A percentile compares a stretch with the other conserved stretches of the same genome.
phyloP scores from a whole-genome alignment of 176 grass and related monocot species.

The Carex myosuroides region DNA sequence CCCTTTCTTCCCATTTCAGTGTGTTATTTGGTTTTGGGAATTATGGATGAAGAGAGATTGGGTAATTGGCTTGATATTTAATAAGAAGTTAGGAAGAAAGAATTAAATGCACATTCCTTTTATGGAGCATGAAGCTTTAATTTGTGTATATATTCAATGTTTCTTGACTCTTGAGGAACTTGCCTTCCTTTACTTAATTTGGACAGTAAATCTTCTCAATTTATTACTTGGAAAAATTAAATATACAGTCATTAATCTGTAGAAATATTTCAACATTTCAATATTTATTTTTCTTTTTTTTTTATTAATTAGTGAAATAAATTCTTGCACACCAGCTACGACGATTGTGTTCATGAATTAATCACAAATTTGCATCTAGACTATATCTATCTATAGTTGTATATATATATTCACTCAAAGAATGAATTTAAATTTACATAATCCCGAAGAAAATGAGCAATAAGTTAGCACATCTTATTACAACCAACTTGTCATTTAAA shows the following conservation, averaged over 20 bases:
- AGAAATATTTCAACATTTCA: background rate
- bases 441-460: background rate
- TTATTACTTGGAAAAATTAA: background rate
- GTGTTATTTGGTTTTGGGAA: background rate
- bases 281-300: background rate
- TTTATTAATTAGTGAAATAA: background rate
- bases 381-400: background rate
- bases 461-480: background rate
- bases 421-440: background rate
- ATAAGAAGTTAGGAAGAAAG: background rate
- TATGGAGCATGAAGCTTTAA: background rate
- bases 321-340: background rate
- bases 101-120: background rate
- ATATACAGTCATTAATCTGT: background rate
- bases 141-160: background rate
- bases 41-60: background rate
- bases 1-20: constrained; percentile 15
- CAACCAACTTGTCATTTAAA: background rate
- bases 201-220: background rate
- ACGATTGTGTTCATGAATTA: too few species aligned
- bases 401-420: background rate
- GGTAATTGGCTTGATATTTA: background rate
- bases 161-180: background rate
- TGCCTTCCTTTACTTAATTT: too few species aligned
- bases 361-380: background rate